Base-by-base conservation (phyloP, 768 basidiomycete species). In the Collybia sordida region DNA sequence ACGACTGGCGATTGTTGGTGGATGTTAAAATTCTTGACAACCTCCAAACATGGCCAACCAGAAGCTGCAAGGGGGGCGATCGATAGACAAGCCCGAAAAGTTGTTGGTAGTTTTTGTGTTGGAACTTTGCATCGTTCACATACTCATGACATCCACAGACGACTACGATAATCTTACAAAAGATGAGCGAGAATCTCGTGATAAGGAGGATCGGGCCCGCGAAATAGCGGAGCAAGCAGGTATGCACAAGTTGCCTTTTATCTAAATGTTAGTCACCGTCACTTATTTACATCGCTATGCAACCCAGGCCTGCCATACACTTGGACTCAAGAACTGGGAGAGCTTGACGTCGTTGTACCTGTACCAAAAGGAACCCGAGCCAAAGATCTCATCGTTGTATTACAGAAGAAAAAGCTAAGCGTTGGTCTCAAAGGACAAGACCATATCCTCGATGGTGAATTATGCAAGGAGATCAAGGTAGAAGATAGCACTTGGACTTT, bases 401-500 rank as follows among this genome's bases (percentile, higher is more conserved):
- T 99, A 49, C 77, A 82, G 65, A 96, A 90, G 77, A 88, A 85
- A 70, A 86, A 80, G 59, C 80, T 99, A 42, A 86, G 78, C 57
- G 84, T 96, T 15, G 85, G 88, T 24, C 62, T 98, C 40, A 98
- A 96, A 69, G 88, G 89, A 23, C 74, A 90, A 53, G 90, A 93
- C 34, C 82, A 84, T 21, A 90, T 98, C 61, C 63, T 99, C 60
- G 79, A 79, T n/a, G 97, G 97, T 14, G 88, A 94, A 50, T 77
- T 99, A 31, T 94, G 90, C 73, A 87, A 87, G 60, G 94, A 95
- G 53, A 87, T 98, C 72, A 94, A 95, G 62, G 75, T 97, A 42
- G 97, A 97, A 55, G 97, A 98, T 40, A 96, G 93, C 51, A 96
- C 94, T 12, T 98, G 97, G 97, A 94, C 90, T 6, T 65, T 98